Conservation (phyloP, 495 filamentous ascomycete genomes). For the Neurospora cerealis region DNA sequence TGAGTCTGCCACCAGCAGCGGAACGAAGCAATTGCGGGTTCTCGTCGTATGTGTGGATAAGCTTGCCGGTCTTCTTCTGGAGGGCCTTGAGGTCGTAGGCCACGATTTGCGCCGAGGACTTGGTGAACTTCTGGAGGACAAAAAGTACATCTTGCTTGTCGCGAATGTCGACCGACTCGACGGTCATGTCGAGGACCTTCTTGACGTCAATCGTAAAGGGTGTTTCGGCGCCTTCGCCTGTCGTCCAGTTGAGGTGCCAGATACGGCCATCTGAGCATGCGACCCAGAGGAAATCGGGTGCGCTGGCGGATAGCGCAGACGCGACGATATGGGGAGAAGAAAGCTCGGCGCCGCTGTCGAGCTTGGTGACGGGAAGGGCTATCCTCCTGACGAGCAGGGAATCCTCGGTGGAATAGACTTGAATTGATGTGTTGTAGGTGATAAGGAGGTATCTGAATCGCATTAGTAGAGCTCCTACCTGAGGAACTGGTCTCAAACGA, state of each 20-base stretch:
- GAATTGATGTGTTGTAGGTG: conserved; percentile 49
- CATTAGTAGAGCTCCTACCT: conserved; percentile 17
- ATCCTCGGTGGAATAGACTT: conserved; percentile 70
- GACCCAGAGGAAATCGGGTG: conserved; percentile 55
- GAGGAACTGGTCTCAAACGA: conserved; percentile 19
- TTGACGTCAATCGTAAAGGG: conserved; percentile 27
- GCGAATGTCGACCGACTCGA: conserved; percentile 30
- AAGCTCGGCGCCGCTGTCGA: conserved; percentile 11
- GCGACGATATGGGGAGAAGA: conserved; percentile 34
- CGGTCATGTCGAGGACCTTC: conserved; percentile 33
- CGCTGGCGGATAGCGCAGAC: conserved; percentile 48
- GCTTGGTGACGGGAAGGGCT: conserved; percentile 19
- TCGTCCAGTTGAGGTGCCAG: conserved; percentile 68
- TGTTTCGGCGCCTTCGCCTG: conserved; percentile 37
- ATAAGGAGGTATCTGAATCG: conserved; percentile 57
- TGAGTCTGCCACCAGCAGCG: conserved; percentile 16
- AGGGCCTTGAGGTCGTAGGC: conserved; percentile 27
- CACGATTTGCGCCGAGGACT: conserved; percentile 26
- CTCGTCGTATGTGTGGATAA: conserved; percentile 22
- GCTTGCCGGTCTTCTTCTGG: conserved; percentile 11
- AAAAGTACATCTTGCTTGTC: conserved; percentile 34
- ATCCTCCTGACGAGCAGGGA: conserved; percentile 67
- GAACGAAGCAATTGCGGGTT: conserved; percentile 24
- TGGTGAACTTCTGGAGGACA: conserved; percentile 22
- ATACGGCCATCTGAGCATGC: conserved; percentile 55